Evolutionary conservation across 495 filamentous ascomycete species (phyloP).

Genomic region (Neurospora sp.): DNA sequence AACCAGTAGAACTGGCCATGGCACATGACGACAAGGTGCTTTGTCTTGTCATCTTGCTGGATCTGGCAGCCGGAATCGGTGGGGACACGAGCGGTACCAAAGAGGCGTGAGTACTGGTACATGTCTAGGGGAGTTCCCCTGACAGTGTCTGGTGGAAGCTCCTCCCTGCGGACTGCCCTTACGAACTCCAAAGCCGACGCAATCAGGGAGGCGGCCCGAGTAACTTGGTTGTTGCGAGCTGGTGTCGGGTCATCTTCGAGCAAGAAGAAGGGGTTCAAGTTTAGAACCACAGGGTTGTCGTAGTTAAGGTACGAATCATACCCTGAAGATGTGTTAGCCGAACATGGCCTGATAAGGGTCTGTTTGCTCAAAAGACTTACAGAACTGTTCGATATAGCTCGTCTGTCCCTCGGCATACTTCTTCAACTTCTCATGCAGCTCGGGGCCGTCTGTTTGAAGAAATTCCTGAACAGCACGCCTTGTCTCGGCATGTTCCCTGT

Average conservation of each 20-base stretch:
- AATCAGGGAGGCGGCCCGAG: conserved; percentile 82
- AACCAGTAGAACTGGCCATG: conserved; percentile 99
- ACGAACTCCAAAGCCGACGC: conserved; percentile 89
- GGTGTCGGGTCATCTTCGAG: conserved; percentile 97
- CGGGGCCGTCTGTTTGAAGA: conserved; percentile 69
- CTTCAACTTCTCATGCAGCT: conserved; percentile 80
- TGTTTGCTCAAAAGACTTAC: conserved; percentile 43
- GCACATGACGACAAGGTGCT: conserved; percentile 89
- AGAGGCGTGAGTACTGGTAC: conserved; percentile 95
- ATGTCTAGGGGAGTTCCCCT: conserved; percentile 80
- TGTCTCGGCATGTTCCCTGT: conserved; percentile 76
- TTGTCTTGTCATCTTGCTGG: conserved; percentile 78
- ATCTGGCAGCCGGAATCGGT: conserved; percentile 95
- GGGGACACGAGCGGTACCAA: conserved; percentile 89
- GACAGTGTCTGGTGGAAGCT: conserved; percentile 82
- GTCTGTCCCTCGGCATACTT: conserved; percentile 88
- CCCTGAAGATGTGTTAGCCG: conserved; percentile 45
- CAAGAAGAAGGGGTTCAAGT: conserved; percentile 96
- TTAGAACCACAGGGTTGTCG: conserved; percentile 94
- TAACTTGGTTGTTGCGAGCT: conserved; percentile 91
- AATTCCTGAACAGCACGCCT: conserved; percentile 77
- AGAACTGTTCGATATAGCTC: conserved; percentile 98
- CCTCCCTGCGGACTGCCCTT: conserved; percentile 83
- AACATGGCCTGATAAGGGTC: conserved; percentile 1
- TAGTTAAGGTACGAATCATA: conserved; percentile 98